Evolutionary conservation across 176 grass and related monocot species (phyloP), one percentile per base, ranked within the genome.

Genomic region (Zea mays): DNA sequence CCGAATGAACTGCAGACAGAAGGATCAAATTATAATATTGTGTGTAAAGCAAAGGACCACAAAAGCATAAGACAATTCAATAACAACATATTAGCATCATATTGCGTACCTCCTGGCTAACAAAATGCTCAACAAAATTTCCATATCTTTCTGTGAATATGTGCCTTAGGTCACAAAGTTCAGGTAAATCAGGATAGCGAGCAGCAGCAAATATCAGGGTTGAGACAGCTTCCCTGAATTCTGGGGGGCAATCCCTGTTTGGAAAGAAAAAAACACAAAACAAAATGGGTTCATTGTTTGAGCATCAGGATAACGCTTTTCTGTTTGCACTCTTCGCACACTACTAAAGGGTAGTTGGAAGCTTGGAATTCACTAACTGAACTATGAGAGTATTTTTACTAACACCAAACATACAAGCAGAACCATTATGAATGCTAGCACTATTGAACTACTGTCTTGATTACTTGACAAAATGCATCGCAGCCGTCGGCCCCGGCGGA

Each of bases 201-300:
- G 96, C 92, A 37, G 90, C 88, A 65, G 92, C 87, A 79, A 93
- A 99, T 71, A 95, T 93, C 40, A 99, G 57, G 37, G 96, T 99
- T 69, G 96, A 82, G 20, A 95, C 62, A 2, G 92, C 90, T 94
- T 99, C 92, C 77, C 75, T 85, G 10, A 76, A 67, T 90, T 95
- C 96, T 73, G 74, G 78, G 62, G 96, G 90, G 41, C 96, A 99
- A 16, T 99, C 92, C 78, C 88, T 99, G 51, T 72, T 63, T 63
- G 40, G 46, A 79, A 83, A 50, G 37, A 19, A 33, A 38, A 38
- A 51, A 78, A 54, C 46, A 71, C 40, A 34, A 37, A 72, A 79
- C 47, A 34, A 19, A 19, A 62, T 67, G 27, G 27, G 1, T 33
- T 45, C 8, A 69, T 65, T 11, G 14, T 80, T 82, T 41, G 42